Percentiles rank a stretch among this genome's conserved stretches.
phyloP scores from a whole-genome alignment of 2,329 filamentous ascomycete species.

The Aspergillaceae sp. region DNA sequence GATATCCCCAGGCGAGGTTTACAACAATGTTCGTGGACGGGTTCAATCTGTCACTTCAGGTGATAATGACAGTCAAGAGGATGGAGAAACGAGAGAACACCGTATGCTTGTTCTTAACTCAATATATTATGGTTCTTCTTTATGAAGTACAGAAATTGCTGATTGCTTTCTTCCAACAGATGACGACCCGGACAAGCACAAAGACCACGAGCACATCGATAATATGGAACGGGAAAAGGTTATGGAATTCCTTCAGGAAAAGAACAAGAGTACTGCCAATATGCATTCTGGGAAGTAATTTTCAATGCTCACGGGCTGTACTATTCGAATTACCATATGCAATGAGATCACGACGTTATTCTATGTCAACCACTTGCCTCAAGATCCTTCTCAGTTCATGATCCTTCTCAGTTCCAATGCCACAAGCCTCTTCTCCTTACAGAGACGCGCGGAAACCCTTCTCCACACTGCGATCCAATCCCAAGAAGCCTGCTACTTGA shows the following conservation, averaged over 20 bases:
- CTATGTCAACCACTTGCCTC: no score
- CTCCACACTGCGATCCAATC: conserved; percentile 34
- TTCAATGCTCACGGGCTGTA: conserved; percentile 1
- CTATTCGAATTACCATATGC: background rate
- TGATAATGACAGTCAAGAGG: conserved; percentile 1
- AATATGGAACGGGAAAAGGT: conserved; percentile 22
- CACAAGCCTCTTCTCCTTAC: conserved; percentile 3
- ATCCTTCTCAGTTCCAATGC: background rate
- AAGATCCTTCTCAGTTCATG: no score
- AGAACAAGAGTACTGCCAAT: conserved; percentile 17
- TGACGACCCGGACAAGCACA: background rate
- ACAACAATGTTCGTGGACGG: conserved; percentile 6
- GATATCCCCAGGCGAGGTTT: conserved; percentile 6
- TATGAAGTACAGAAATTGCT: background rate
- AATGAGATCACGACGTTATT: background rate
- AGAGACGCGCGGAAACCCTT: conserved; percentile 22
- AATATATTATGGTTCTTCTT: background rate
- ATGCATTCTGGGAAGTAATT: conserved; percentile 4
- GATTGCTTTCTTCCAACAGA: background rate
- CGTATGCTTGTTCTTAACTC: background rate
- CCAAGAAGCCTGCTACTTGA: conserved; percentile 46
- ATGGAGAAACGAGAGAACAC: no score
- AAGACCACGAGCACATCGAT: conserved; percentile 19
- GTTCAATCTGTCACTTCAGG: conserved; percentile 4
- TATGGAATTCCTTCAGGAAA: conserved; percentile 24